Conservation (phyloP, 2,329 filamentous ascomycete genomes). For the Cordyceps tenuipes region DNA sequence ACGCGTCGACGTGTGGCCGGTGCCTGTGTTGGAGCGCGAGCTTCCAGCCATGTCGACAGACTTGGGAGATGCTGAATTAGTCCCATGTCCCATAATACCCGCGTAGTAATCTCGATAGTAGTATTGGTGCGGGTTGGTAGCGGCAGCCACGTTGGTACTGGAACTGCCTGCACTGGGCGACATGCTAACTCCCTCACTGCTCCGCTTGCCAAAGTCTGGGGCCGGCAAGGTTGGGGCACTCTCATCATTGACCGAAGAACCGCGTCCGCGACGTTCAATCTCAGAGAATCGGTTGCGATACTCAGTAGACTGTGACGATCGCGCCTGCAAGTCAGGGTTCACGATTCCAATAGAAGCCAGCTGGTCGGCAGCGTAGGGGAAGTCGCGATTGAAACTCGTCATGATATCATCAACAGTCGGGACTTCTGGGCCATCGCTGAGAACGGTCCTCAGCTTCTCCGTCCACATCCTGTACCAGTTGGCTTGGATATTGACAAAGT, state of each 20-base stretch:
- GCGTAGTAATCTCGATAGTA: conserved; percentile 49
- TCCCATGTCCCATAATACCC: conserved; percentile 32
- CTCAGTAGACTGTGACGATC: conserved; percentile 49
- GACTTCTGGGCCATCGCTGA: conserved; percentile 55
- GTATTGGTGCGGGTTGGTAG: conserved; percentile 45
- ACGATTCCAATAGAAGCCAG: conserved; percentile 66
- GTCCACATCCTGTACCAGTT: conserved; percentile 79
- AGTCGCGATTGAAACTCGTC: conserved; percentile 70
- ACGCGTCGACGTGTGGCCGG: conserved; percentile 33
- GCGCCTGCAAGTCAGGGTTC: conserved; percentile 61
- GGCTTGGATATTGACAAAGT: conserved; percentile 76
- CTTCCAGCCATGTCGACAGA: conserved; percentile 44
- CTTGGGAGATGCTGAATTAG: conserved; percentile 49
- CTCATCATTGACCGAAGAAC: conserved; percentile 55
- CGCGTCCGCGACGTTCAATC: conserved; percentile 44
- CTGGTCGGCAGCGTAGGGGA: conserved; percentile 64
- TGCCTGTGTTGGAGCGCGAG: conserved; percentile 38
- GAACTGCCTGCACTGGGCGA: conserved; percentile 36
- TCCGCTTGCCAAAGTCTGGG: conserved; percentile 56
- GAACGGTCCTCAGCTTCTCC: conserved; percentile 68
- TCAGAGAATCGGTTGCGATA: conserved; percentile 42
- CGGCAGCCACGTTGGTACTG: conserved; percentile 21
- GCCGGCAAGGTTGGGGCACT: conserved; percentile 54
- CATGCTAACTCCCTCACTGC: conserved; percentile 58
- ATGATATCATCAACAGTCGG: conserved; percentile 67